These are phyloP conservation scores for Penicillium ucsense DNA, from an alignment of 495 filamentous ascomycete species.

Conservation along the genomic window DNA sequence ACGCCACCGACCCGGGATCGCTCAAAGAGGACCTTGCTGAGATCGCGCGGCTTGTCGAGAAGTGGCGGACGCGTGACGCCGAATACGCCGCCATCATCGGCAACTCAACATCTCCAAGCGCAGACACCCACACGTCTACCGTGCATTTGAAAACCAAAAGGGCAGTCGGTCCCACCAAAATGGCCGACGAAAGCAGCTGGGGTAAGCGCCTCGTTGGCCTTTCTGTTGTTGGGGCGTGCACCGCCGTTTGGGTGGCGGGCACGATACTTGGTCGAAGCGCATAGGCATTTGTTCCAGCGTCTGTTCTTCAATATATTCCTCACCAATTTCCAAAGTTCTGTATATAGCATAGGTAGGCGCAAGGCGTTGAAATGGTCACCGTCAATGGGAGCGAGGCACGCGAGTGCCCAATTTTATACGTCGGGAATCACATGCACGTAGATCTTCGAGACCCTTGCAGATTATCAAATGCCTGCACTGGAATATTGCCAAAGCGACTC, in stretches of 20 bases:
- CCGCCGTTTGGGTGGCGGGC: constrained; percentile 56
- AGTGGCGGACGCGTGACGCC: constrained; percentile 30
- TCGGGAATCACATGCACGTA: too few species aligned
- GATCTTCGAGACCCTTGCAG: too few species aligned
- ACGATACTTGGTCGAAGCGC: constrained; percentile 29
- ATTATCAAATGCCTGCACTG: too few species aligned
- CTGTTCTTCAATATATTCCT: background rate
- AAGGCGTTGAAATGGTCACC: background rate
- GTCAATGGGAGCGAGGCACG: background rate
- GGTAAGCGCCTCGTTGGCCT: constrained; percentile 58
- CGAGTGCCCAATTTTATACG: too few species aligned
- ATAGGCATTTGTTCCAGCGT: background rate
- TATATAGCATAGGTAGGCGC: constrained; percentile 1
- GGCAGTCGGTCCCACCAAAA: constrained; percentile 47
- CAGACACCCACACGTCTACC: constrained; percentile 8
- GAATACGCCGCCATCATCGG: constrained; percentile 24
- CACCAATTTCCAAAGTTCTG: background rate
- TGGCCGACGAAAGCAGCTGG: constrained; percentile 59
- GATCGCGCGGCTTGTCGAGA: constrained; percentile 49
- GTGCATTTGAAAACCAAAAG: constrained; percentile 20
- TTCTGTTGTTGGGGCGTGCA: constrained; percentile 55
- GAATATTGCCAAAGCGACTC: too few species aligned
- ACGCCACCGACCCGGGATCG: constrained; percentile 41
- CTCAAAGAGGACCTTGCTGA: constrained; percentile 69
- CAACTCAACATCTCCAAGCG: constrained; percentile 24